These are phyloP conservation scores for Elaphomyces granulatus DNA, from an alignment of 495 filamentous ascomycete species.

Conservation along the genomic window DNA sequence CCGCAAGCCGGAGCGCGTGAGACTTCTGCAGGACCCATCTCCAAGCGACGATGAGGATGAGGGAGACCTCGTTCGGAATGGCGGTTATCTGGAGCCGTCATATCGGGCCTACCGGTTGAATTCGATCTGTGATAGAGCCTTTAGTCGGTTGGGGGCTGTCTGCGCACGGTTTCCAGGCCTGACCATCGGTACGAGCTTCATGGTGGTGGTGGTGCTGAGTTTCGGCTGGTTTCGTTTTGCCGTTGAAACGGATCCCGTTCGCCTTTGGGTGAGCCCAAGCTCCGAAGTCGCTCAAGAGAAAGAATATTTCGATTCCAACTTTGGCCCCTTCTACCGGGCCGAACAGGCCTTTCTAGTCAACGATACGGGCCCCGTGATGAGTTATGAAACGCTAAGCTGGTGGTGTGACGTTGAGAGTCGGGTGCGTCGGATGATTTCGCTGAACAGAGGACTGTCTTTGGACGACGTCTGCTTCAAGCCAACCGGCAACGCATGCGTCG, in stretches of 20 bases:
- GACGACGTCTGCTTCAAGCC: conserved; percentile 91
- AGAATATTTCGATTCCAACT: conserved; percentile 83
- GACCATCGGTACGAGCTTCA: conserved; percentile 56
- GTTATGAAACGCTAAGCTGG: conserved; percentile 78
- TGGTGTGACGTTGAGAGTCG: conserved; percentile 84
- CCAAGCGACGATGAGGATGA: conserved; percentile 84
- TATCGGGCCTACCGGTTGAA: conserved; percentile 63
- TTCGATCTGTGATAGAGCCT: conserved; percentile 58
- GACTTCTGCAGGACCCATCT: conserved; percentile 69
- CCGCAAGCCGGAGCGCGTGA: conserved; percentile 62
- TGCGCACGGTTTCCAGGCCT: conserved; percentile 73
- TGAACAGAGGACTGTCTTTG: conserved; percentile 45
- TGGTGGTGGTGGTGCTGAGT: conserved; percentile 62
- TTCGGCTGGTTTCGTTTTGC: conserved; percentile 75
- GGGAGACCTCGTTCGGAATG: conserved; percentile 58
- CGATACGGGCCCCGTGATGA: conserved; percentile 70
- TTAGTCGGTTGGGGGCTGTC: conserved; percentile 64
- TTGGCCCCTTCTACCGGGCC: conserved; percentile 89
- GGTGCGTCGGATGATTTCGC: conserved; percentile 52
- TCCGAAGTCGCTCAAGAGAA: conserved; percentile 89
- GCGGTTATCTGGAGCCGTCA: conserved; percentile 54
- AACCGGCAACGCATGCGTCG: conserved; percentile 75
- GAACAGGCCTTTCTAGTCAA: conserved; percentile 93
- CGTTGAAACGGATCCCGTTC: conserved; percentile 78
- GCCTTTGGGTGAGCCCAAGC: conserved; percentile 87